Evolutionary conservation across 805 yeast genomes (phyloP).

Genomic region (Phaffomyces thermotolerans): DNA sequence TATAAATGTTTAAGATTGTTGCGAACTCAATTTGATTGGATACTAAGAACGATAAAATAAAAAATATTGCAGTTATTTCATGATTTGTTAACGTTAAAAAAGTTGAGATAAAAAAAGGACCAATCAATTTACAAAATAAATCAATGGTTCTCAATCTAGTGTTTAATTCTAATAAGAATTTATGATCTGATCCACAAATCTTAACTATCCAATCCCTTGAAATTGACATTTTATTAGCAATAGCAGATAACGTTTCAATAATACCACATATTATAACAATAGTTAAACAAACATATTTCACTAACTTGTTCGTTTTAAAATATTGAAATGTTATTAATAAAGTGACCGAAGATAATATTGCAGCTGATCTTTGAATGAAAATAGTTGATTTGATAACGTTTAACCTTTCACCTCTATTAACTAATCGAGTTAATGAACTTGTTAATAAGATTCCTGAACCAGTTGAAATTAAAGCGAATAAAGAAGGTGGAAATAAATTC

Average conservation of each 20-base stretch:
- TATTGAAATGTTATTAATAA: slow-evolving; percentile 11
- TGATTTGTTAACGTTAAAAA: slow-evolving; percentile 20
- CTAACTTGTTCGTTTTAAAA: slow-evolving; percentile 3
- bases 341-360: slow-evolving; percentile 8
- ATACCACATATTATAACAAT: slow-evolving; percentile 26
- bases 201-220: slow-evolving; percentile 37
- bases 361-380: slow-evolving; percentile 18
- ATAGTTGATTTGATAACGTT: slow-evolving; percentile 28
- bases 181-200: slow-evolving; percentile 23
- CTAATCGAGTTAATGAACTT: slow-evolving; percentile 23
- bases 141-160: slow-evolving; percentile 33
- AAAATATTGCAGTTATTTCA: slow-evolving; percentile 21
- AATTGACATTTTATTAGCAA: slow-evolving; percentile 31
- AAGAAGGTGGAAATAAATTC: slow-evolving; percentile 28
- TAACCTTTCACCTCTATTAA: slow-evolving; percentile 25
- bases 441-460: slow-evolving; percentile 24
- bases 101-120: slow-evolving; percentile 30
- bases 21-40: slow-evolving; percentile 28
- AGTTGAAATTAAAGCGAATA: slow-evolving; percentile 28
- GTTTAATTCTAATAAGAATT: slow-evolving; percentile 23
- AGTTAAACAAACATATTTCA: slow-evolving; percentile 10
- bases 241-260: slow-evolving; percentile 27
- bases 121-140: slow-evolving; percentile 30
- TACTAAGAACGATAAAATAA: slow-evolving; percentile 24
- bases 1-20: slow-evolving; percentile 28